These are phyloP conservation scores for Porodaedalea pini DNA, from an alignment of 1,284 basidiomycete genomes.

Conservation along the genomic window DNA sequence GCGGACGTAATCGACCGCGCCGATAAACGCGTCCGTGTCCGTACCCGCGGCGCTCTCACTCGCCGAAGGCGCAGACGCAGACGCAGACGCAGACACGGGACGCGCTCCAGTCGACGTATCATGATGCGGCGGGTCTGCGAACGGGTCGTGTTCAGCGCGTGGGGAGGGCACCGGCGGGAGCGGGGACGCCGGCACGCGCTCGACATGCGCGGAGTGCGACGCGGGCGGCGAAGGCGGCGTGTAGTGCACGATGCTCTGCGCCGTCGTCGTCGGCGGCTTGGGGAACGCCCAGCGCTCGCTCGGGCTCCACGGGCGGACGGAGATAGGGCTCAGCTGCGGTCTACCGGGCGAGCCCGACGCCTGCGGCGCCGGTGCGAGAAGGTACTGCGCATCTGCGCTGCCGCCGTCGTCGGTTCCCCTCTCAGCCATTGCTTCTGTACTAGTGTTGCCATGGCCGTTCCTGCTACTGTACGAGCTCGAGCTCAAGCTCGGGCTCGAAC, in stretches of 20 bases:
- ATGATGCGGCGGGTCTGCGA: conserved; percentile 5
- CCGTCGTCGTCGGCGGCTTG: conserved; percentile 7
- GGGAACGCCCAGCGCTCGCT: conserved; percentile 20
- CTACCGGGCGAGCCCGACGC: background rate
- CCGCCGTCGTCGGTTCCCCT: background rate
- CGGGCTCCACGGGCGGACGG: conserved; percentile 18
- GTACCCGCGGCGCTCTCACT: background rate
- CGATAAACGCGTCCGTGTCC: background rate
- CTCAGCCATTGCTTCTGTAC: background rate
- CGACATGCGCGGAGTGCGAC: background rate
- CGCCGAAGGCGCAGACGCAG: background rate
- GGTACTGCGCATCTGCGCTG: conserved; percentile 12
- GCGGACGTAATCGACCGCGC: conserved; percentile 33
- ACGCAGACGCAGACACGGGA: background rate
- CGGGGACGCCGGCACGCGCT: background rate
- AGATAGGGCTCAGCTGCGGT: conserved; percentile 15
- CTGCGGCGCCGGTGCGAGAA: conserved; percentile 4
- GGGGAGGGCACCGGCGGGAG: background rate
- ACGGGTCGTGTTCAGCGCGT: background rate
- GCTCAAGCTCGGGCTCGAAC: background rate
- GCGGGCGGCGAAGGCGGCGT: background rate
- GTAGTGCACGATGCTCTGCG: background rate
- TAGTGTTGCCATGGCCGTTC: background rate
- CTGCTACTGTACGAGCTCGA: background rate
- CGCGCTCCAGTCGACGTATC: background rate